These are phyloP conservation scores for Rhodosporidiobolus odoratus DNA, from an alignment of 768 basidiomycete species.

Conservation along the genomic window DNA sequence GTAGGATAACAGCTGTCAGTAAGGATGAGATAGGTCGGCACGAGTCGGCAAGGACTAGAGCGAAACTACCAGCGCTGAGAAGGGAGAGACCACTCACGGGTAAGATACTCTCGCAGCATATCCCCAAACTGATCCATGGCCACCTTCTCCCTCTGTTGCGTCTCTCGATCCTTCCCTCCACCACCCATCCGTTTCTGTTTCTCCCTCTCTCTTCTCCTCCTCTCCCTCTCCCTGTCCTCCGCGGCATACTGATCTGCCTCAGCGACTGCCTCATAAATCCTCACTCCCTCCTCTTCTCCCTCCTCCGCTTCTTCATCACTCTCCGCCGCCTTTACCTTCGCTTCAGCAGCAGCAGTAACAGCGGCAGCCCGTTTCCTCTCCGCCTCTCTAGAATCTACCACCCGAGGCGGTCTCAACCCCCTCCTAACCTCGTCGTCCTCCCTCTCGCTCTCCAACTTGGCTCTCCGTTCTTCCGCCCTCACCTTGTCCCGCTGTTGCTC, in stretches of 20 bases:
- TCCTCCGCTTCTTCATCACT: not conserved
- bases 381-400: not conserved
- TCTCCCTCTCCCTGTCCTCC: too few species aligned
- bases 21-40: not conserved
- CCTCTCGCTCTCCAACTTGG: not conserved
- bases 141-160: not conserved
- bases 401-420: slow-evolving; percentile 10
- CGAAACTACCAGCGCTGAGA: not conserved
- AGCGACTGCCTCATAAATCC: slow-evolving; percentile 28
- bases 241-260: not conserved
- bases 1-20: not conserved
- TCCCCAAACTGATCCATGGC: slow-evolving; percentile 41
- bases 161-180: not conserved
- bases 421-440: slow-evolving; percentile 8
- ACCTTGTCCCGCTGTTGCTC: not conserved
- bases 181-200: not conserved
- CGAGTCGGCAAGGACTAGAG: not conserved
- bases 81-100: slow-evolving; percentile 22
- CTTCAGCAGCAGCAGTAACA: not conserved
- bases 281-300: not conserved
- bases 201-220: not conserved
- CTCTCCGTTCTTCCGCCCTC: not conserved
- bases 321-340: too few species aligned
- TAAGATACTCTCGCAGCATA: slow-evolving; percentile 41
- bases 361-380: not conserved